Evolutionary conservation across 1,284 basidiomycete genomes (phyloP), one percentile per base, ranked within the genome.

Genomic region (Lentinula novae-zelandiae): DNA sequence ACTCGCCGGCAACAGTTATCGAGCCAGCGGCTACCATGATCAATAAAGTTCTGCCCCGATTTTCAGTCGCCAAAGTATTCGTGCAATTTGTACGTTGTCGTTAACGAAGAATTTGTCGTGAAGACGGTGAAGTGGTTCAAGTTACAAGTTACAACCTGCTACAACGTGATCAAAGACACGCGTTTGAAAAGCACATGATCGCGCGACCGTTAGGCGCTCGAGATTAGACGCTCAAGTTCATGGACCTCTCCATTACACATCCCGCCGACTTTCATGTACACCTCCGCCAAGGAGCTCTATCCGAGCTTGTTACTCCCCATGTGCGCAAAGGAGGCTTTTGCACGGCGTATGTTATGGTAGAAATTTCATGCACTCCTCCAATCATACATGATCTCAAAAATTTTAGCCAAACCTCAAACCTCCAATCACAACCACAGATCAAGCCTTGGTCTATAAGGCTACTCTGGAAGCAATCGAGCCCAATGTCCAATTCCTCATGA

Each of bases 261-360:
- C 95, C 95, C 17, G 93, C 94, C 51, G 95, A 97, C 78, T 97
- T 96, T 72, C 96, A 99, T 78, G 96, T 98, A 64, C 97, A 99
- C 73, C 86, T 99, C 39, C 87, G 97, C 50, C 95, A 98, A 72
- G 94, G 92, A 40, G 76, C 84, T 40, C 78, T 97, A 69, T 89
- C 92, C 60, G 78, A 86, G 64, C 83, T 99, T 39, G 94, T 99
- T 46, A 89, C 91, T 4, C 94, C 95, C 48, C 96, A 98, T 78
- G 92, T 99, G 58, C 81, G 84, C 31, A 77, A 86, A 70, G 97
- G 97, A 54, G 97, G 97, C 0, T 94, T 99, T 69, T 78, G 82
- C 61, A 82, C 96, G 48, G 97, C 92, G 66, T 99, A 98, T 77
- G 95, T 99, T 53, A 99, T 99, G 97, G 95, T 93, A 69, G 52